phyloP scores from a whole-genome alignment of 176 grass and related monocot genomes.

The Guadua angustifolia region DNA sequence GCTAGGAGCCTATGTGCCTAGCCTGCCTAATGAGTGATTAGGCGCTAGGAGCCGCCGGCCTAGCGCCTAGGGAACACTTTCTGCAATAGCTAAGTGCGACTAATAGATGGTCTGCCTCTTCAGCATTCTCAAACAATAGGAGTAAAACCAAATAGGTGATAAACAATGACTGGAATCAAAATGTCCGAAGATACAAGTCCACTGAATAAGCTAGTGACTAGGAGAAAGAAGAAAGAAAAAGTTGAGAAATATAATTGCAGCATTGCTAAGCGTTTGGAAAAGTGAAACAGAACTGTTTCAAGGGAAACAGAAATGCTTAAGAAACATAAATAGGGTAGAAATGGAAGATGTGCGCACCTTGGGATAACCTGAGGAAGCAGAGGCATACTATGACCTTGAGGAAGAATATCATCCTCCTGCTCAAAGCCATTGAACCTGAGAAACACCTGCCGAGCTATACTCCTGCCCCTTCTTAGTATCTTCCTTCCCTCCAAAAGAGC shows the following conservation, averaged over 20 bases:
- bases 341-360: constrained; percentile 31
- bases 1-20: too few relatives aligned
- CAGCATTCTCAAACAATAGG: constrained; percentile 26
- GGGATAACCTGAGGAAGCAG: constrained; percentile 42
- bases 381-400: constrained; percentile 49
- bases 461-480: neutral
- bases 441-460: constrained; percentile 9
- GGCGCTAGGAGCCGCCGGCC: too few relatives aligned
- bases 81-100: neutral
- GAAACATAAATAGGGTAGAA: neutral
- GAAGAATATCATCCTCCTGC: constrained; percentile 6
- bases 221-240: constrained; percentile 12
- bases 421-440: constrained; percentile 46
- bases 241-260: neutral
- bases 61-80: too few relatives aligned
- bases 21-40: too few relatives aligned
- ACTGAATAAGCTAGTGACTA: neutral
- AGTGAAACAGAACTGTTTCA: neutral
- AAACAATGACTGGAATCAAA: neutral
- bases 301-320: neutral
- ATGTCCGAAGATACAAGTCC: neutral
- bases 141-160: neutral
- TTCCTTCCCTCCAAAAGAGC: constrained; percentile 7
- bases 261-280: neutral
- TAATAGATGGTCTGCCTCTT: constrained; percentile 16